Evolutionary conservation across 768 basidiomycete genomes (phyloP).

Genomic region (Hortiboletus flavorubellus): DNA sequence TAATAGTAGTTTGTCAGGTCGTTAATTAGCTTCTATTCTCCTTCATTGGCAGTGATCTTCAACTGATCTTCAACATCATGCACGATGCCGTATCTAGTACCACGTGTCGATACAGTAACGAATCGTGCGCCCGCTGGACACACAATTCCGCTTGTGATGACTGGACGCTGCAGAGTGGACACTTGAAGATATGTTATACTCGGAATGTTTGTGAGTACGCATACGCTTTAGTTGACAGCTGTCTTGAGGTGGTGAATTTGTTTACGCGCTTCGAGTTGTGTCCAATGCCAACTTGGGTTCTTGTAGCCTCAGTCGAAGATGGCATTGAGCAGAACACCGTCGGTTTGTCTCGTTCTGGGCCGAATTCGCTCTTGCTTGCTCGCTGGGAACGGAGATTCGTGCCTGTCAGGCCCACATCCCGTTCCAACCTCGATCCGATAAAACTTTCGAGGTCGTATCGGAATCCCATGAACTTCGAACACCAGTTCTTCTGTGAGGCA

Average conservation of each 20-base stretch:
- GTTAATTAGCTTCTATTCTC: constrained; percentile 27
- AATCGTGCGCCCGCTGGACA: neutral
- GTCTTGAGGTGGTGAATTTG: neutral
- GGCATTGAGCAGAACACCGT: constrained; percentile 4
- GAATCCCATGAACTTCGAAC: constrained; percentile 15
- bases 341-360: neutral
- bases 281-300: neutral
- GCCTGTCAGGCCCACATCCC: constrained; percentile 19
- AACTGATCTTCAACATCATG: constrained; percentile 24
- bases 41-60: constrained; percentile 27
- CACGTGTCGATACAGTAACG: constrained; percentile 9
- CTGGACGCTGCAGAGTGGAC: neutral
- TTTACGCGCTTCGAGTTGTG: neutral
- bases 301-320: constrained; percentile 3
- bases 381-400: constrained; percentile 21
- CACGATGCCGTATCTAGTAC: constrained; percentile 11
- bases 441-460: constrained; percentile 15
- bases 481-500: constrained; percentile 15
- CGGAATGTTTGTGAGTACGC: neutral
- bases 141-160: neutral
- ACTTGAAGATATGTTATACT: neutral
- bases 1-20: constrained; percentile 4
- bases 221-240: neutral
- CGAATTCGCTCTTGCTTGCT: constrained; percentile 28
- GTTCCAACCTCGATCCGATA: constrained; percentile 22